phyloP scores from a whole-genome alignment of 2,329 filamentous ascomycete genomes.

The Neopestalotiopsis rosae region DNA sequence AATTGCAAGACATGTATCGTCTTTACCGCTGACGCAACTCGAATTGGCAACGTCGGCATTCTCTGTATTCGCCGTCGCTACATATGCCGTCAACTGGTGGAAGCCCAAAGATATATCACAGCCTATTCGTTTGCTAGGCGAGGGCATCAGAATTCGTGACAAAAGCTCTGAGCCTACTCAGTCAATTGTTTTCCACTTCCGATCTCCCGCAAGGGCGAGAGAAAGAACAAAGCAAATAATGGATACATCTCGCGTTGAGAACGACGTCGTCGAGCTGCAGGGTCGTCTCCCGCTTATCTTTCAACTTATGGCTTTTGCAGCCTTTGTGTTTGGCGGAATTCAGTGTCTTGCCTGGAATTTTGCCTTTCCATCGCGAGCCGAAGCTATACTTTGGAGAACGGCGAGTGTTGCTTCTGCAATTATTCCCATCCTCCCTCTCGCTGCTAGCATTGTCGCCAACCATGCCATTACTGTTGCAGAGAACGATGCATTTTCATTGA shows the following conservation, averaged over 20 bases:
- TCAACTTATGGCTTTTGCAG: not conserved
- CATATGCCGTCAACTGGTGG: not conserved
- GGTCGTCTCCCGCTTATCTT: not conserved
- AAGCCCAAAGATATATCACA: not conserved
- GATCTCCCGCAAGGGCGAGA: not conserved
- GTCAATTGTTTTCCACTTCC: not conserved
- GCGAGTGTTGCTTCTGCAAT: not conserved
- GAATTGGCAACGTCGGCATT: not conserved
- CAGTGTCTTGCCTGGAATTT: not conserved
- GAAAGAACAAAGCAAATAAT: not conserved
- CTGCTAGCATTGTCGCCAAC: not conserved
- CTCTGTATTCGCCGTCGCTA: not conserved
- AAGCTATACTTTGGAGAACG: not conserved
- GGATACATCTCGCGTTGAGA: not conserved
- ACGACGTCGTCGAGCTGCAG: not conserved
- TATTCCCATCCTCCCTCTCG: not conserved
- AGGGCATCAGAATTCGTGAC: no score
- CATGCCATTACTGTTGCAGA: rapidly evolving
- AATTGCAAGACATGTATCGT: not conserved
- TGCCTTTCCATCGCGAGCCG: not conserved
- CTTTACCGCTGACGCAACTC: not conserved
- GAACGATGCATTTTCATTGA: not conserved
- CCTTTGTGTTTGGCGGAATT: not conserved
- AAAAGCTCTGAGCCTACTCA: not conserved
- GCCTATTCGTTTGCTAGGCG: not conserved